Base-by-base conservation (phyloP, 805 yeast species). In the Wickerhamomyces subpelliculosus region DNA sequence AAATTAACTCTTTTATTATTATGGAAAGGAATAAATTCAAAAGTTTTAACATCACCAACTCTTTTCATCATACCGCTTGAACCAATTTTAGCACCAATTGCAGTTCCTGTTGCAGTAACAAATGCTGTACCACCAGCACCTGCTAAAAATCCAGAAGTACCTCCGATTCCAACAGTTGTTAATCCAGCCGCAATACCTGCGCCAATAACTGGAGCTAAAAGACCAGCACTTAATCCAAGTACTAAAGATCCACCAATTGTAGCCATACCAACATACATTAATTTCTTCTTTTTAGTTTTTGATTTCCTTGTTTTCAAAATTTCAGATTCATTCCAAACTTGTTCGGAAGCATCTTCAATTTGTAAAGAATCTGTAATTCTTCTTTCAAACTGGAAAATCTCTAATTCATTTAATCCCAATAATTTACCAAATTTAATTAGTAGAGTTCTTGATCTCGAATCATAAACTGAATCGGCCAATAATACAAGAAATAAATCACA, bases 151-250 rank as follows among this genome's bases (percentile, higher is more conserved):
- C 94, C 86, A 13, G 87, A 62, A 0, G 97, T 87, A n/a, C 99
- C 97, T 1, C 85, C 70, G 18, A 94, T 84, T 24, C 99, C 99
- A 18, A 90, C 77, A 0, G 98, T 93, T 2, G 97, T 81, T 29
- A 93, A 67, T 13, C 97, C 99, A 4, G 97, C 97, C 2, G 97
- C 98, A 22, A 93, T 55, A 52, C 99, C 99, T 2, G 97, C 97
- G 36, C 97, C 97, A 52, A 93, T 94, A 3, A 94, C 95, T 0
- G 99, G 99, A 0, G 98, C 98, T 32, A 93, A 64, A 32, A 93
- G 61, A 7, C 99, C 99, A 8, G 96, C 97, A 43, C 96, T 86
- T 16, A 93, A 66, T 2, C 99, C 99, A 41, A 93, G 75, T 2
- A 93, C 95, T 18, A 93, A 65, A 1, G 96, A 89, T 2, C 99